A percentile compares a stretch with the other conserved stretches of the same genome.
These are phyloP conservation scores for Candida sanyaensis DNA, from an alignment of 1,139 yeast species.

Conservation along the genomic window DNA sequence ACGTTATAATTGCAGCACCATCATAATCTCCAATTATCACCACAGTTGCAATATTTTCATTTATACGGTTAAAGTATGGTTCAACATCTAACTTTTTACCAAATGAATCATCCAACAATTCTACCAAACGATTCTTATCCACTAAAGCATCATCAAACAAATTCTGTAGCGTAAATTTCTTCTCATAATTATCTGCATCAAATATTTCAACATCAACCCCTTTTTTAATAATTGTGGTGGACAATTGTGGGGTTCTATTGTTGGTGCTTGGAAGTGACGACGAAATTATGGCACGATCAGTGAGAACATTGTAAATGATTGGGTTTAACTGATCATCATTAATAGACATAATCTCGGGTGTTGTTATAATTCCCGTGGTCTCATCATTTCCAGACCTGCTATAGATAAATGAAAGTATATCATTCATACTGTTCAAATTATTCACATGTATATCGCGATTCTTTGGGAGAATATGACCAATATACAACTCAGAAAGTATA, in stretches of 20 bases:
- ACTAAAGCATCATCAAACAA: conserved; percentile 50
- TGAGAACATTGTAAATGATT: conserved; percentile 79
- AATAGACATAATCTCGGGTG: conserved; percentile 47
- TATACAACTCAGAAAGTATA: conserved; percentile 60
- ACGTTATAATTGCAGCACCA: conserved; percentile 90
- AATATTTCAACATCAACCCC: conserved; percentile 69
- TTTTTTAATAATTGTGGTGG: conserved; percentile 77
- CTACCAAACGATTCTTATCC: conserved; percentile 56
- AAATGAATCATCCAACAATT: conserved; percentile 77
- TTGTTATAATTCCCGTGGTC: conserved; percentile 44
- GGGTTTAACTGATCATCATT: conserved; percentile 65
- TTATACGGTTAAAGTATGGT: conserved; percentile 65
- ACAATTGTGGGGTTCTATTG: conserved; percentile 60
- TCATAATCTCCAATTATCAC: conserved; percentile 93
- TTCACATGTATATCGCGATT: conserved; percentile 52
- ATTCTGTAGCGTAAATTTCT: conserved; percentile 42
- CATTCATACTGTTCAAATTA: conserved; percentile 58
- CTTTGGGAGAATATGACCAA: conserved; percentile 50
- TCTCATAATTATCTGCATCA: conserved; percentile 30
- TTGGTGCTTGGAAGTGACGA: conserved; percentile 85
- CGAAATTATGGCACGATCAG: conserved; percentile 91
- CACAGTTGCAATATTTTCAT: conserved; percentile 67
- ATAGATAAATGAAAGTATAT: conserved; percentile 32
- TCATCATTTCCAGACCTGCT: conserved; percentile 37
- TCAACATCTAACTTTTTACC: conserved; percentile 64